Conservation (phyloP, 805 yeast species). For the Teunomyces cretensis region DNA sequence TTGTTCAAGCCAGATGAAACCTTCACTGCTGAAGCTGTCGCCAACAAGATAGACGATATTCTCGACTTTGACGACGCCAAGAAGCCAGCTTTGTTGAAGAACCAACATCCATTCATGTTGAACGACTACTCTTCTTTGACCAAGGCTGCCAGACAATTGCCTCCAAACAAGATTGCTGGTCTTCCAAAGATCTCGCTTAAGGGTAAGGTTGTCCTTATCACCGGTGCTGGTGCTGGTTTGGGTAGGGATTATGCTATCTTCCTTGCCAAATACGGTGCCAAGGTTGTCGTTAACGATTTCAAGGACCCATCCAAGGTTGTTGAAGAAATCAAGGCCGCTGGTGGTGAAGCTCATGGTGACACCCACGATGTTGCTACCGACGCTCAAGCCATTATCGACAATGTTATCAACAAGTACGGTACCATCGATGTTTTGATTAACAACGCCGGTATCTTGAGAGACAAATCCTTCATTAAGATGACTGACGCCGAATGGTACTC, state of each 20-base stretch:
- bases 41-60: conserved; percentile 63
- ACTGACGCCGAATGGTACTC: conserved; percentile 78
- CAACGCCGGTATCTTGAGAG: conserved; percentile 94
- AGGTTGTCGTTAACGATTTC: conserved; percentile 91
- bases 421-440: conserved; percentile 82
- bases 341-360: conserved; percentile 83
- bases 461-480: conserved; percentile 84
- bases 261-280: conserved; percentile 90
- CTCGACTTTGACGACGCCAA: conserved; percentile 59
- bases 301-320: conserved; percentile 72
- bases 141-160: conserved; percentile 49
- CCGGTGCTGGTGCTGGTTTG: conserved; percentile 95
- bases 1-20: conserved; percentile 73
- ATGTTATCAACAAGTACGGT: conserved; percentile 76
- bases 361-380: conserved; percentile 77
- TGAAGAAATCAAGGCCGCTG: conserved; percentile 66
- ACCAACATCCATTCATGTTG: conserved; percentile 68
- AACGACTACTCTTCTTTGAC: conserved; percentile 68
- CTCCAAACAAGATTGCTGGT: conserved; percentile 47
- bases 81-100: conserved; percentile 48
- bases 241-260: conserved; percentile 87
- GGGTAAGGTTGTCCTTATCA: conserved; percentile 83
- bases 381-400: conserved; percentile 71
- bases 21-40: conserved; percentile 83
- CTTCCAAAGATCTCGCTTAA: conserved; percentile 56